phyloP scores from a whole-genome alignment of 768 basidiomycete species.

The Rhizopogon vulgaris region DNA sequence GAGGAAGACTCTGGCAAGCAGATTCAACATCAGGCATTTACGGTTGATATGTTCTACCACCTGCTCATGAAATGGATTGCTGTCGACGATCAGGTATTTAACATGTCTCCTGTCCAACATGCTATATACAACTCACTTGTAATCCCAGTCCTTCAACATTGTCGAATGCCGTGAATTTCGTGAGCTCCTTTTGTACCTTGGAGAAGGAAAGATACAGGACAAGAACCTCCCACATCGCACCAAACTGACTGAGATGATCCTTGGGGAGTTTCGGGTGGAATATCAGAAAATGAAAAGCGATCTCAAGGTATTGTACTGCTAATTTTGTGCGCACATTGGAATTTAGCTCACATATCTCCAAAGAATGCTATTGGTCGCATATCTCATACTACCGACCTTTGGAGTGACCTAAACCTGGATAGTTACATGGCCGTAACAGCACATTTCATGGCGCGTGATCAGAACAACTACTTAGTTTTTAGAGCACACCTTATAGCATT shows the following conservation, averaged over 20 bases:
- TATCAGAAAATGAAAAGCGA: conserved; percentile 7
- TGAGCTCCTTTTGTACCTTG: conserved; percentile 19
- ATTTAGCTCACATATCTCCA: too few species aligned
- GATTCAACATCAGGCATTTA: conserved; percentile 4
- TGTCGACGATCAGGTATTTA: conserved; percentile 19
- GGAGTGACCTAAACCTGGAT: conserved; percentile 8
- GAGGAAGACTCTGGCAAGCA: not conserved
- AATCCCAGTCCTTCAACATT: conserved; percentile 22
- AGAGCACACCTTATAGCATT: conserved; percentile 14
- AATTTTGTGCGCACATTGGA: not conserved
- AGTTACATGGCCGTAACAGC: conserved; percentile 16
- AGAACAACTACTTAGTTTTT: conserved; percentile 9
- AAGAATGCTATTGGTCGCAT: conserved; percentile 16
- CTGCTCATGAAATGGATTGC: conserved; percentile 17
- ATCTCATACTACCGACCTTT: conserved; percentile 14
- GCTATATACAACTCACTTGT: too few species aligned
- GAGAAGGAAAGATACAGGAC: conserved; percentile 13
- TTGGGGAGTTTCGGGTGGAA: conserved; percentile 9
- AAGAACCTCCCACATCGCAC: conserved; percentile 24
- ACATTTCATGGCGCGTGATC: conserved; percentile 6
- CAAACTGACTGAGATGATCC: conserved; percentile 17
- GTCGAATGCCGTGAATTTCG: conserved; percentile 21
- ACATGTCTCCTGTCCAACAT: too few species aligned
- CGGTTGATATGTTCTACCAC: conserved; percentile 12
- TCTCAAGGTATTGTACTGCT: not conserved